phyloP scores from a whole-genome alignment of 768 basidiomycete genomes.

The Coprinopsis marcescibilis region DNA sequence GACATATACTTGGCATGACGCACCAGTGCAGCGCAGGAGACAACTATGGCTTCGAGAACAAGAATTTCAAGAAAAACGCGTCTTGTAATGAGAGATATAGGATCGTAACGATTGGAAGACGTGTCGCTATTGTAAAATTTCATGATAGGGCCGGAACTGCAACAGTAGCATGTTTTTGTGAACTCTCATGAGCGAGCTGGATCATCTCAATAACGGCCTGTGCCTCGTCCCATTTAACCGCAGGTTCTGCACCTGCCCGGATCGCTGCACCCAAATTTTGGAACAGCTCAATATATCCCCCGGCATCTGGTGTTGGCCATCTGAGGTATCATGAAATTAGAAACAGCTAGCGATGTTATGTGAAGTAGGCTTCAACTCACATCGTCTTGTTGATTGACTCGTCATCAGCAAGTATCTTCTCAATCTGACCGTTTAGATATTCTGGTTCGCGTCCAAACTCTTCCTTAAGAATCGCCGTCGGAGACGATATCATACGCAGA shows the following conservation, averaged over 20 bases:
- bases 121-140: neutral
- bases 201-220: slow-evolving; percentile 69
- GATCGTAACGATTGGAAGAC: too few relatives aligned
- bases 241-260: slow-evolving; percentile 43
- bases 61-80: too few relatives aligned
- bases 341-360: neutral
- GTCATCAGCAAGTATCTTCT: slow-evolving; percentile 47
- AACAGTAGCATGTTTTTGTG: slow-evolving; percentile 47
- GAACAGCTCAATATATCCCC: slow-evolving; percentile 58
- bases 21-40: too few relatives aligned
- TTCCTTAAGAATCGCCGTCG: slow-evolving; percentile 37
- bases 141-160: slow-evolving; percentile 19
- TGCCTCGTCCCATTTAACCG: slow-evolving; percentile 72
- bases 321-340: slow-evolving; percentile 27
- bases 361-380: slow-evolving; percentile 25
- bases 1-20: too few relatives aligned
- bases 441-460: slow-evolving; percentile 60
- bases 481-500: slow-evolving; percentile 49
- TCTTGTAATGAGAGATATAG: too few relatives aligned
- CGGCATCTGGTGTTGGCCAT: slow-evolving; percentile 57
- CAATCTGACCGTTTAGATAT: slow-evolving; percentile 55
- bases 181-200: slow-evolving; percentile 65
- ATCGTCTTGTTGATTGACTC: slow-evolving; percentile 30
- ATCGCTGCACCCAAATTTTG: slow-evolving; percentile 62
- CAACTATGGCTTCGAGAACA: too few relatives aligned